A percentile compares a stretch with the other conserved stretches of the same genome.
These are phyloP conservation scores for Talaromyces sp. DNA, from an alignment of 2,329 filamentous ascomycete genomes.

Conservation along the genomic window DNA sequence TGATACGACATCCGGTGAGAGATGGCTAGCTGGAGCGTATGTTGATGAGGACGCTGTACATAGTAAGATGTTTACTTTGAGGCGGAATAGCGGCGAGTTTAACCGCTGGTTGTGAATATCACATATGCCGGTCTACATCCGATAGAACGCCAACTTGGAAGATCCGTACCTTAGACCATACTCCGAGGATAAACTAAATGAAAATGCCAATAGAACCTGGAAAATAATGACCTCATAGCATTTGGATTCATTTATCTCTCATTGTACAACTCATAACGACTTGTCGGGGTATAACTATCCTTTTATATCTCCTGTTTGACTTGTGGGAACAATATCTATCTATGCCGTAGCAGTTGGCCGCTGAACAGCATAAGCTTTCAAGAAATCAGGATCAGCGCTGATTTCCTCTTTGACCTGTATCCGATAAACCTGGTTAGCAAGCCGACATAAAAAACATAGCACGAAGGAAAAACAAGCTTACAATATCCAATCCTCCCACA, in stretches of 20 bases:
- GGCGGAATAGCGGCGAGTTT: constrained; percentile 7
- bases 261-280: constrained; percentile 2
- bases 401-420: constrained; percentile 87
- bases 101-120: neutral
- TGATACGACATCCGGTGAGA: constrained; percentile 56
- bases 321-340: neutral
- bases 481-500: constrained; percentile 91
- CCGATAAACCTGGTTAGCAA: neutral
- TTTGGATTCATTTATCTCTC: neutral
- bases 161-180: too few species aligned
- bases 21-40: constrained; percentile 85
- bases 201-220: neutral
- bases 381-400: constrained; percentile 73
- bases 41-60: constrained; percentile 61
- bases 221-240: neutral
- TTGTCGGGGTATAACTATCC: constrained; percentile 7
- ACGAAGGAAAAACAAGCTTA: constrained; percentile 50
- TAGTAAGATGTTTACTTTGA: constrained; percentile 13
- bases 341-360: constrained; percentile 22
- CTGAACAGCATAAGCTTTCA: constrained; percentile 62
- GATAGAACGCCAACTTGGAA: too few species aligned
- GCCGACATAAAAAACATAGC: constrained; percentile 9
- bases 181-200: neutral
- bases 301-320: neutral
- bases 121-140: too few species aligned